Conservation (phyloP, 2,329 filamentous ascomycete species). For the Clonostachys sp. region DNA sequence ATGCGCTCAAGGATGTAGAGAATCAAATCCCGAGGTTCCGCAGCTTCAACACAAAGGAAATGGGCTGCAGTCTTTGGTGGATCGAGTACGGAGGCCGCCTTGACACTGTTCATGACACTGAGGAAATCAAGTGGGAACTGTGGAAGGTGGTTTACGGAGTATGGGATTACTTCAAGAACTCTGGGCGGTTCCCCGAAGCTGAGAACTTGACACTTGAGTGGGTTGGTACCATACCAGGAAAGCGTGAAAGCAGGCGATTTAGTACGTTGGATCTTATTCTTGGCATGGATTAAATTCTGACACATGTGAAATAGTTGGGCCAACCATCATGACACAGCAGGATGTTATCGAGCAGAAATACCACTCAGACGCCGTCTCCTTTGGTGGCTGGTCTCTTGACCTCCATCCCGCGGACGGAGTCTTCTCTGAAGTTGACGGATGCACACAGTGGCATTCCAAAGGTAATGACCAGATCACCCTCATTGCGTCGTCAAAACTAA, state of each 20-base stretch:
- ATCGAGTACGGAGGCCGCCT: constrained; percentile 15
- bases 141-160: constrained; percentile 15
- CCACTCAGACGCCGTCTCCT: constrained; percentile 12
- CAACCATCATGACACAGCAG: constrained; percentile 14
- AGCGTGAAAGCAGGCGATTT: constrained; percentile 13
- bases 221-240: constrained; percentile 15
- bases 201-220: constrained; percentile 15
- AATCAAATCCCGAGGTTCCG: constrained; percentile 13
- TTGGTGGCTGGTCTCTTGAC: constrained; percentile 16
- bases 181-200: constrained; percentile 13
- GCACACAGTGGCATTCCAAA: constrained; percentile 15
- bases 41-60: constrained; percentile 14
- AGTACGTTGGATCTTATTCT: constrained; percentile 5
- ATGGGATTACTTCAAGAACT: constrained; percentile 17
- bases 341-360: constrained; percentile 15
- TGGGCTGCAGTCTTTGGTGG: constrained; percentile 17
- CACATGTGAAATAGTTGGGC: constrained; percentile 8
- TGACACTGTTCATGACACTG: constrained; percentile 15
- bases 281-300: neutral
- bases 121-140: constrained; percentile 17
- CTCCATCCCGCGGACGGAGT: constrained; percentile 15
- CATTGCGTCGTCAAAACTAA: no score
- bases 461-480: constrained; percentile 11
- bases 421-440: constrained; percentile 15
- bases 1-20: constrained; percentile 13